Conservation (phyloP, 495 filamentous ascomycete genomes). For the Podospora conica region DNA sequence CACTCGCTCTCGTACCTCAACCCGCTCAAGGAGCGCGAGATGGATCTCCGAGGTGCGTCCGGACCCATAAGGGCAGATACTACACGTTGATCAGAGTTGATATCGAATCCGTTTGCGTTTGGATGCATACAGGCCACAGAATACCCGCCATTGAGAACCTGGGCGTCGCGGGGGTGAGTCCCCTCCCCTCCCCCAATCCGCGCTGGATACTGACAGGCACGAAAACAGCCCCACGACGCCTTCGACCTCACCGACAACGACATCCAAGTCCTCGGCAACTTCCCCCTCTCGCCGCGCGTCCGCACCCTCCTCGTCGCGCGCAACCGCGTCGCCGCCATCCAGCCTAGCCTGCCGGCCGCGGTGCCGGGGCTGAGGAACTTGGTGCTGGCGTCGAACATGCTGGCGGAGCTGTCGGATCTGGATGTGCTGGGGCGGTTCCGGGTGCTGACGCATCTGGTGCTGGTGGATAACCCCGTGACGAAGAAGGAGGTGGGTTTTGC, state of each 20-base stretch:
- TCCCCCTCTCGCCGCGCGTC: constrained; percentile 86
- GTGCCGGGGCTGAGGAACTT: constrained; percentile 73
- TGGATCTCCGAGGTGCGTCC: constrained; percentile 98
- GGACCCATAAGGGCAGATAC: constrained; percentile 90
- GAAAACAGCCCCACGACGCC: constrained; percentile 65
- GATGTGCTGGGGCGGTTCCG: constrained; percentile 69
- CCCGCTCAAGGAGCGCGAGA: constrained; percentile 93
- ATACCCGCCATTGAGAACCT: constrained; percentile 97
- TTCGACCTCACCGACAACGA: constrained; percentile 99
- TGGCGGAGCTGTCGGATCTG: constrained; percentile 77
- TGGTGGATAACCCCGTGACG: constrained; percentile 84
- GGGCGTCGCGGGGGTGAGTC: constrained; percentile 82
- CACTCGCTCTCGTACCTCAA: constrained; percentile 94
- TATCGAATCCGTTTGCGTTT: constrained; percentile 52
- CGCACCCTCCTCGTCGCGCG: constrained; percentile 80
- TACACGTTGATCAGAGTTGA: constrained; percentile 89
- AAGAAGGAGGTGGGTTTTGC: constrained; percentile 73
- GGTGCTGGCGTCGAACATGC: constrained; percentile 69
- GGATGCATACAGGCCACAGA: constrained; percentile 73
- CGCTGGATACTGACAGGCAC: background rate
- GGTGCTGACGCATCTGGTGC: constrained; percentile 67
- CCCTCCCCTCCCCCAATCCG: constrained; percentile 7
- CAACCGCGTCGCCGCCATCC: constrained; percentile 79
- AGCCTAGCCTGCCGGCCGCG: constrained; percentile 61
- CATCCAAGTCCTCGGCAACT: constrained; percentile 80